These are phyloP conservation scores for Danielia reshetovae DNA, from an alignment of 805 yeast genomes.

Conservation along the genomic window DNA sequence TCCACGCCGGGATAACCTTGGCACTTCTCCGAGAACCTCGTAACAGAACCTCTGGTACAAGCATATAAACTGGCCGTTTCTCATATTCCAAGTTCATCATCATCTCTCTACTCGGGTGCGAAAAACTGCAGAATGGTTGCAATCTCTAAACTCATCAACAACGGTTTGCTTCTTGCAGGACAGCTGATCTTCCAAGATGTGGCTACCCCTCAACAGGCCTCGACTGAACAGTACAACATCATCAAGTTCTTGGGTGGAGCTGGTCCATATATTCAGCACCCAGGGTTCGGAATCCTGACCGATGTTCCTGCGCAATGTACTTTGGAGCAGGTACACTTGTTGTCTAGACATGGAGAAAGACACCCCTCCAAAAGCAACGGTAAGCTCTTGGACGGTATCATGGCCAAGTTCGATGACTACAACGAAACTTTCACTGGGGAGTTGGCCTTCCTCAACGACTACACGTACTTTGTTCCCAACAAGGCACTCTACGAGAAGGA, in stretches of 20 bases:
- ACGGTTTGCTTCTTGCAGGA: constrained; percentile 27
- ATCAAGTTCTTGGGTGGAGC: constrained; percentile 49
- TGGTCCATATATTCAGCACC: constrained; percentile 51
- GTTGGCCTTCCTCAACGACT: constrained; percentile 49
- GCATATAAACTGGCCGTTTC: too few relatives aligned
- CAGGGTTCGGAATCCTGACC: constrained; percentile 51
- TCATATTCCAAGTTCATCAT: too few relatives aligned
- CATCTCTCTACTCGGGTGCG: too few relatives aligned
- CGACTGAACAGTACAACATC: constrained; percentile 43
- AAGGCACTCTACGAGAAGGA: constrained; percentile 44
- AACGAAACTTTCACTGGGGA: constrained; percentile 42
- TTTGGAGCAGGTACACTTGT: constrained; percentile 63
- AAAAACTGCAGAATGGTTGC: too few relatives aligned
- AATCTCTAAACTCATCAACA: constrained; percentile 24
- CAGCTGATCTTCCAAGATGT: constrained; percentile 25
- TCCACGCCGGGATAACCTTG: too few relatives aligned
- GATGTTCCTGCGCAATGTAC: constrained; percentile 49
- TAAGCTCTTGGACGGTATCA: constrained; percentile 21
- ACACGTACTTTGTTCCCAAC: constrained; percentile 45
- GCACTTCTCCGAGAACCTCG: too few relatives aligned
- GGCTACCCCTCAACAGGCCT: constrained; percentile 40
- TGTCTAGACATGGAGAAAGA: constrained; percentile 79
- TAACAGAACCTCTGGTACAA: too few relatives aligned
- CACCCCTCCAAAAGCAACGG: constrained; percentile 42
- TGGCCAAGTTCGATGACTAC: constrained; percentile 23